A percentile compares a stretch with the other conserved stretches of the same genome.
Conservation (phyloP, 768 basidiomycete species). For the Hygrophorus russula region DNA sequence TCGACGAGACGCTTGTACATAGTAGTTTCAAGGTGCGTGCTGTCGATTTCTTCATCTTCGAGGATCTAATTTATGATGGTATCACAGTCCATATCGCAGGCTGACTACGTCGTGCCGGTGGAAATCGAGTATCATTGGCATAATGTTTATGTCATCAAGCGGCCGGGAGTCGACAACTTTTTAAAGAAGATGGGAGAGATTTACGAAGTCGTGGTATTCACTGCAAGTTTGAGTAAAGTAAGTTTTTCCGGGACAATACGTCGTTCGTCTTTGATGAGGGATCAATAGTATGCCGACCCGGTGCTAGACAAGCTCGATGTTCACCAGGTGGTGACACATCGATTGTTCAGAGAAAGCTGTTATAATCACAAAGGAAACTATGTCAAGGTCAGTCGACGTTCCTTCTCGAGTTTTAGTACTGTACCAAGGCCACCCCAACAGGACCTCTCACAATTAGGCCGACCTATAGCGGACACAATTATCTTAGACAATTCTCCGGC, state of each 20-base stretch:
- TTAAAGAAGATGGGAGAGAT: constrained; percentile 97
- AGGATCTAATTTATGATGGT: neutral
- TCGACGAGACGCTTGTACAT: constrained; percentile 84
- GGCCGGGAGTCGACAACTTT: constrained; percentile 96
- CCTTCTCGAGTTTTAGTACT: neutral
- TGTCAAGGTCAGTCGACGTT: constrained; percentile 64
- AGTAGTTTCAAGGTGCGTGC: constrained; percentile 76
- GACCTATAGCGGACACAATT: constrained; percentile 87
- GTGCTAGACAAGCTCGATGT: constrained; percentile 95
- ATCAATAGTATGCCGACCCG: constrained; percentile 85
- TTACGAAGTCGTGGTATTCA: constrained; percentile 97
- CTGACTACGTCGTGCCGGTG: constrained; percentile 97
- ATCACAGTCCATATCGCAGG: constrained; percentile 76
- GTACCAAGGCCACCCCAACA: constrained; percentile 19
- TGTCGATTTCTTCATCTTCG: neutral
- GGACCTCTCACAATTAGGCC: constrained; percentile 96
- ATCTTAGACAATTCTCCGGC: constrained; percentile 99
- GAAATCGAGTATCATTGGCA: constrained; percentile 99
- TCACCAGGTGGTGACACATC: constrained; percentile 85
- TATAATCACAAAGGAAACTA: constrained; percentile 99
- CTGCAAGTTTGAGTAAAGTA: constrained; percentile 95
- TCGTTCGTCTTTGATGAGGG: neutral
- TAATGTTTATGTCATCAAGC: constrained; percentile 98
- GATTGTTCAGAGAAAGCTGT: constrained; percentile 95
- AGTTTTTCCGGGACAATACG: constrained; percentile 11